Percentiles rank a stretch among this genome's conserved stretches.
Evolutionary conservation across 371 early-diverging fungal genomes (phyloP).

Genomic region (Circinella umbellata): DNA sequence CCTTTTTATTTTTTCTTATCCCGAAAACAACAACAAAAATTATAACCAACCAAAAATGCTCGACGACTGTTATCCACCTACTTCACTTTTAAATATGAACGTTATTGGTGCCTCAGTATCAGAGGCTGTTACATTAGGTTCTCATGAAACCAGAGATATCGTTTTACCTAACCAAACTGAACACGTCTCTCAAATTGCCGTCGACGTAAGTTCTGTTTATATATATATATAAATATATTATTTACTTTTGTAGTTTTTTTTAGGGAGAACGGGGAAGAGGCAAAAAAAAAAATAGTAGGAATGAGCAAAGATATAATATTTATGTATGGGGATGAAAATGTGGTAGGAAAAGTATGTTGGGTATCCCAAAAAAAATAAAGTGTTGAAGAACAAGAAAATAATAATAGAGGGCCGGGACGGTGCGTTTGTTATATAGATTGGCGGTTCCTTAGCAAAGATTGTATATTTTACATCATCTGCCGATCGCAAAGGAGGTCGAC

Average conservation of each 20-base stretch:
- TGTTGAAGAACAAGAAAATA: not conserved
- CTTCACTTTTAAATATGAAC: conserved; percentile 53
- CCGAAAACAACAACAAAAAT: not conserved
- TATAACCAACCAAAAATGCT: not conserved
- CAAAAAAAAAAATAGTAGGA: too few species aligned
- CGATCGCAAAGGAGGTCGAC: conserved; percentile 76
- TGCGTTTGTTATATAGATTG: conserved; percentile 61
- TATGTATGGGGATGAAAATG: not conserved
- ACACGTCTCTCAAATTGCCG: conserved; percentile 89
- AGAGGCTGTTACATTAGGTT: conserved; percentile 58
- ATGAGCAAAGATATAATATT: too few species aligned
- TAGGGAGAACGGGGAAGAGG: too few species aligned
- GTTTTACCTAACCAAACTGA: conserved; percentile 87
- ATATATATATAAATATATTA: not conserved
- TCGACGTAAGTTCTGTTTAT: conserved; percentile 70
- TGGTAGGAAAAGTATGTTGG: not conserved
- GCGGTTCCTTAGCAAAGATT: conserved; percentile 94
- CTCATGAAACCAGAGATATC: conserved; percentile 75
- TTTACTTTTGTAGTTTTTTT: too few species aligned
- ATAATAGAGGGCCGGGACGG: not conserved
- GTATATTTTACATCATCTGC: conserved; percentile 81
- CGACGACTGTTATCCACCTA: conserved; percentile 9
- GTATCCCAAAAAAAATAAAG: not conserved
- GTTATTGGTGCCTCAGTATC: conserved; percentile 70
- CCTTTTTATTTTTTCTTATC: not conserved